Percentiles rank a stretch among this genome's conserved stretches.
These are phyloP conservation scores for Monosporascus sp. DNA, from an alignment of 2,329 filamentous ascomycete genomes.

Conservation along the genomic window DNA sequence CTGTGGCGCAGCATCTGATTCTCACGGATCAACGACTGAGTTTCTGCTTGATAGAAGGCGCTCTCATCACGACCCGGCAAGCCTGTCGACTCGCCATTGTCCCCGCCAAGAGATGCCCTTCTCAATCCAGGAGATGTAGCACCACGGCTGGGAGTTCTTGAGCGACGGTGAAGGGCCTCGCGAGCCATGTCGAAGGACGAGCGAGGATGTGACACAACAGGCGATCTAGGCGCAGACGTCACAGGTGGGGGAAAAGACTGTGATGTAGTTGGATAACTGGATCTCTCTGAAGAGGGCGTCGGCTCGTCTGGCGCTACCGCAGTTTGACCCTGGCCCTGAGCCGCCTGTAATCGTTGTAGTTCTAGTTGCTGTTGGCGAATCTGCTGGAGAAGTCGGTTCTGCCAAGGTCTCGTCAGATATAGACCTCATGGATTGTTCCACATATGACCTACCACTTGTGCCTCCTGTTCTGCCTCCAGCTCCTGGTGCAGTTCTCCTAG, in stretches of 20 bases:
- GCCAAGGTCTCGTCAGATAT: slow-evolving; percentile 5
- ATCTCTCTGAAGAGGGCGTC: slow-evolving; percentile 40
- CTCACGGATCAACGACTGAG: slow-evolving; percentile 69
- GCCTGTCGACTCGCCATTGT: slow-evolving; percentile 52
- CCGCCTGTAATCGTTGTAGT: slow-evolving; percentile 53
- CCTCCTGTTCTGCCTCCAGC: slow-evolving; percentile 73
- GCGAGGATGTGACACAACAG: slow-evolving; percentile 43
- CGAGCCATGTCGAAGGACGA: slow-evolving; percentile 56
- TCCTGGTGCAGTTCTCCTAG: slow-evolving; percentile 74
- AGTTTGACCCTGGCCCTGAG: slow-evolving; percentile 34
- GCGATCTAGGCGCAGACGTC: slow-evolving; percentile 46
- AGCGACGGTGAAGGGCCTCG: slow-evolving; percentile 49
- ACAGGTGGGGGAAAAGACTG: slow-evolving; percentile 29
- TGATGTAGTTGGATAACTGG: slow-evolving; percentile 30
- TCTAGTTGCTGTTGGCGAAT: slow-evolving; percentile 72
- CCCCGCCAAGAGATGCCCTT: slow-evolving; percentile 52
- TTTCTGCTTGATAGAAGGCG: slow-evolving; percentile 77
- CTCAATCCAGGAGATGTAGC: slow-evolving; percentile 50
- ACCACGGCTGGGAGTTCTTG: slow-evolving; percentile 53
- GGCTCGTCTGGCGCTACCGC: slow-evolving; percentile 46
- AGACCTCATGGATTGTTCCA: background rate
- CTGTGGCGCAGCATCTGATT: slow-evolving; percentile 77
- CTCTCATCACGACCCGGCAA: slow-evolving; percentile 66
- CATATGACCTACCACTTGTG: slow-evolving; percentile 56
- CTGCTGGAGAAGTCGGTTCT: slow-evolving; percentile 73